These are phyloP conservation scores for Coprinopsis sp. DNA, from an alignment of 768 basidiomycete species.

Conservation along the genomic window DNA sequence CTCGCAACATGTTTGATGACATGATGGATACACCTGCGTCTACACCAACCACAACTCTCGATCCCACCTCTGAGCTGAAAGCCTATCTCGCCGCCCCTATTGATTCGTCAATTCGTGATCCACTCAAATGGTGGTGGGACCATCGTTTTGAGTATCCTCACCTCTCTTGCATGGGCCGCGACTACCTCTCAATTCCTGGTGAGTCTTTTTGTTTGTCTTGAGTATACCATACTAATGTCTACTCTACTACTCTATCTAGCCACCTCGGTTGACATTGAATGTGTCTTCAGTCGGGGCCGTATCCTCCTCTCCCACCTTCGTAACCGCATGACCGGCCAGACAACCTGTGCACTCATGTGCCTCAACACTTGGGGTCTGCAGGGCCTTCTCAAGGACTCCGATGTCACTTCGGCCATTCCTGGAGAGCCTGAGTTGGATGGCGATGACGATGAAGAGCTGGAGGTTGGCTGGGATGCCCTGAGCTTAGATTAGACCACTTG, in stretches of 20 bases:
- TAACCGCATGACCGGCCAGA: constrained; percentile 1
- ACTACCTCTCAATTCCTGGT: constrained; percentile 16
- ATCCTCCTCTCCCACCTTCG: constrained; percentile 5
- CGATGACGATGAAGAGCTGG: constrained; percentile 4
- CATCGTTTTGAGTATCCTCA: constrained; percentile 11
- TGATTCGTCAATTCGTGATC: constrained; percentile 4
- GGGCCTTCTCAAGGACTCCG: not conserved
- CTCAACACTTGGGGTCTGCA: not conserved
- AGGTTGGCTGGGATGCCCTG: too few relatives aligned
- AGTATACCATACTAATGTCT: too few relatives aligned
- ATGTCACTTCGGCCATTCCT: not conserved
- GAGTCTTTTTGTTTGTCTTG: not conserved
- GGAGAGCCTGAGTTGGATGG: not conserved
- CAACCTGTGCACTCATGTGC: constrained; percentile 1
- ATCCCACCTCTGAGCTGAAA: constrained; percentile 9
- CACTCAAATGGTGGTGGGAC: constrained; percentile 13
- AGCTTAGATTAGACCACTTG: too few relatives aligned
- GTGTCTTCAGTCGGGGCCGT: constrained; percentile 1
- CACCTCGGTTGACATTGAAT: constrained; percentile 1
- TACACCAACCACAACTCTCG: constrained; percentile 3
- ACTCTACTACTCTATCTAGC: not conserved
- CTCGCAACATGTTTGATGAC: constrained; percentile 16
- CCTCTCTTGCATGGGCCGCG: constrained; percentile 14
- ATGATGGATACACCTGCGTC: not conserved
- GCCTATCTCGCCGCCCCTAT: constrained; percentile 10